phyloP scores from a whole-genome alignment of 2,329 filamentous ascomycete species.

The Mycosphaerella sp. region DNA sequence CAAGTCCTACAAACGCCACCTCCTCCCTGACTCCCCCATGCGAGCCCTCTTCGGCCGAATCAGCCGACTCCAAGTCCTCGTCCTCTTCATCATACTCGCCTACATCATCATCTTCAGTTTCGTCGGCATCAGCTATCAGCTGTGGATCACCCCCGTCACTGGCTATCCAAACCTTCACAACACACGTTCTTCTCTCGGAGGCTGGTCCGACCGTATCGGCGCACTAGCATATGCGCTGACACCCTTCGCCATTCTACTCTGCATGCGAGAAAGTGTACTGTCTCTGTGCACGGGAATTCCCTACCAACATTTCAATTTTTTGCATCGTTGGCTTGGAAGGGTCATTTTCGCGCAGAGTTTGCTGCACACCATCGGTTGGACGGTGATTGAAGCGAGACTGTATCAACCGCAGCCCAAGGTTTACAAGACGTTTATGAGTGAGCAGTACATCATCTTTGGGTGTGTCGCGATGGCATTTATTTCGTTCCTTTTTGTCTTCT shows the following conservation, averaged over 20 bases:
- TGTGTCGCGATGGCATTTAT: constrained; percentile 62
- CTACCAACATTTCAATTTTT: constrained; percentile 67
- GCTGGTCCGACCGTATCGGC: constrained; percentile 64
- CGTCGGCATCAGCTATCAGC: constrained; percentile 61
- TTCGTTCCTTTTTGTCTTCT: constrained; percentile 55
- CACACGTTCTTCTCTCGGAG: constrained; percentile 59
- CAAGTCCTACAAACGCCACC: constrained; percentile 18
- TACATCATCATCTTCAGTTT: constrained; percentile 62
- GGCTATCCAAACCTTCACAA: constrained; percentile 50
- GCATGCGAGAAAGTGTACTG: constrained; percentile 64
- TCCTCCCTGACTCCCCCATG: constrained; percentile 56
- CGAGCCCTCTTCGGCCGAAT: constrained; percentile 57
- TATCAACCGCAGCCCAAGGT: constrained; percentile 66
- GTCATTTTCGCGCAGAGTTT: constrained; percentile 63
- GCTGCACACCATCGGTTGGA: constrained; percentile 67
- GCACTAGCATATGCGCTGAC: constrained; percentile 68
- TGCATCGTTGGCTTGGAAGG: constrained; percentile 70
- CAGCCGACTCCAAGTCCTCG: constrained; percentile 60
- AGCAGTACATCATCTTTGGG: constrained; percentile 69
- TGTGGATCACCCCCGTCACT: constrained; percentile 64
- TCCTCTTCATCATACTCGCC: constrained; percentile 51
- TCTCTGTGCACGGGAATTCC: constrained; percentile 65
- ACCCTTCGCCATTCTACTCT: constrained; percentile 61
- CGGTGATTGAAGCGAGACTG: constrained; percentile 57
- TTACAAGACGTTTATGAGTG: constrained; percentile 52